Evolutionary conservation across 345 rosid species (phyloP).

Genomic region (Rhizophora apiculata): DNA sequence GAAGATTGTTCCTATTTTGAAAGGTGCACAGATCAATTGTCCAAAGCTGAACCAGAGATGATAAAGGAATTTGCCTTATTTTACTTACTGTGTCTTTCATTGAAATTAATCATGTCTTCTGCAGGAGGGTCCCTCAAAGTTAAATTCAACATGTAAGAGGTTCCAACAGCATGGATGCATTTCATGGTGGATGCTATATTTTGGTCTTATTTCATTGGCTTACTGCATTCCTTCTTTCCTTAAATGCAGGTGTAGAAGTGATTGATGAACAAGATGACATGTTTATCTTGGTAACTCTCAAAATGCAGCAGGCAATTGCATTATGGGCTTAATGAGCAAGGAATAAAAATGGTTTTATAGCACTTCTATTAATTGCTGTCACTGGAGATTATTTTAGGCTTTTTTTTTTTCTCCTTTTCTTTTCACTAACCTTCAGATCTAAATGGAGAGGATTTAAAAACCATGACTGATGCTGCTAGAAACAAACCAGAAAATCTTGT

Average conservation of each 20-base stretch:
- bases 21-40: no score
- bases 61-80: no score
- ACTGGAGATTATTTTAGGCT: no score
- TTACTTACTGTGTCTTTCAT: no score
- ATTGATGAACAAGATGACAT: slow-evolving; percentile 84
- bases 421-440: no score
- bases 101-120: no score
- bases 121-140: not conserved
- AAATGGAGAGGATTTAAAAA: slow-evolving; percentile 52
- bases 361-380: no score
- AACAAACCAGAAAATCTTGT: slow-evolving; percentile 72
- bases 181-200: not conserved
- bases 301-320: slow-evolving; percentile 91
- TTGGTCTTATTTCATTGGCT: not conserved
- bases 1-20: no score
- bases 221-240: not conserved
- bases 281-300: slow-evolving; percentile 89
- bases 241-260: slow-evolving; percentile 62
- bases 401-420: no score
- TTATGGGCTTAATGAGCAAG: slow-evolving; percentile 61
- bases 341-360: not conserved
- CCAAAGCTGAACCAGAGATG: no score
- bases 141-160: no score
- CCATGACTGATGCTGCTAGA: slow-evolving; percentile 91
- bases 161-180: not conserved